Evolutionary conservation across 306 rosid species (phyloP).

Genomic region (Lathyrus oleraceus): DNA sequence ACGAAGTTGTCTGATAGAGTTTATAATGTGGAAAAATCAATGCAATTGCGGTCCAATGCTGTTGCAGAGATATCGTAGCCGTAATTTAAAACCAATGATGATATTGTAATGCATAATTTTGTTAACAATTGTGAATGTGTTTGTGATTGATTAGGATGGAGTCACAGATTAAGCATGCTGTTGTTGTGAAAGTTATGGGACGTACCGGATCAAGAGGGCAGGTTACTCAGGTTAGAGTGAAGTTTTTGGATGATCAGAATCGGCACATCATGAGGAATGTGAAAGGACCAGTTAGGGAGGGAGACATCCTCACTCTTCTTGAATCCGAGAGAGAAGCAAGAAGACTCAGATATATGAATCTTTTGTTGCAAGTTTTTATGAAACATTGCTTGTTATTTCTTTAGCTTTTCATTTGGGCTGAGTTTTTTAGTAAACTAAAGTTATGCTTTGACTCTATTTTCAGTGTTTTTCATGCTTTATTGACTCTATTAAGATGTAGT

Average conservation of each 20-base stretch:
- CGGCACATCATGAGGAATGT: not conserved
- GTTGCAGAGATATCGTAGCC: no score
- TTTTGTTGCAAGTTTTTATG: no score
- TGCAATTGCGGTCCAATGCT: no score
- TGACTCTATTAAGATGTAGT: not conserved
- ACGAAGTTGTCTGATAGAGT: no score
- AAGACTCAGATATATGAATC: not conserved
- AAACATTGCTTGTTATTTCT: no score
- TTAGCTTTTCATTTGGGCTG: no score
- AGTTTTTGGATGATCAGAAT: not conserved
- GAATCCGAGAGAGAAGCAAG: conserved; percentile 1
- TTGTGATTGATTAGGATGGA: not conserved
- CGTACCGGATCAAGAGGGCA: not conserved
- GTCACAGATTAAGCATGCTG: not conserved
- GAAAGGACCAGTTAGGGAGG: not conserved
- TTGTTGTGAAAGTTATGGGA: not conserved
- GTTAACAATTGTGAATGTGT: not conserved
- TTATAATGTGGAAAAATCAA: no score
- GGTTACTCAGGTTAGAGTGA: not conserved
- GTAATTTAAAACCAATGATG: no score
- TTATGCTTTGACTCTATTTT: not conserved
- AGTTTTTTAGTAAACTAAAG: no score
- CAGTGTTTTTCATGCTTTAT: not conserved
- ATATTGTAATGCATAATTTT: no score
- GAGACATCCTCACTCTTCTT: not conserved